phyloP scores from a whole-genome alignment of 2,329 filamentous ascomycete genomes.

The Canariomyces notabilis region DNA sequence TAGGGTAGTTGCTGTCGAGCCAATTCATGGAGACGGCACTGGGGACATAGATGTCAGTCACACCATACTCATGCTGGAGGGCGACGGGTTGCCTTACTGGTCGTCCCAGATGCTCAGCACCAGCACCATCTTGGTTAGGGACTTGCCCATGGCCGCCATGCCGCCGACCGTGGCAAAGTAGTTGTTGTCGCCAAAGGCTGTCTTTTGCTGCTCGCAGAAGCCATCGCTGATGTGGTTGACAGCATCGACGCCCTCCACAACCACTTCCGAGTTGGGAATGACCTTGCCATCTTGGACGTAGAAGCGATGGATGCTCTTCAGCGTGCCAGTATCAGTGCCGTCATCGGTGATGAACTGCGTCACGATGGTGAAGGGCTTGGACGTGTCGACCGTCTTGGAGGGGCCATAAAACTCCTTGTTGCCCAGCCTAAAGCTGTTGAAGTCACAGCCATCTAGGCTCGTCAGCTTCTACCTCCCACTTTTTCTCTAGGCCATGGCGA shows the following conservation, averaged over 20 bases:
- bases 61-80: not conserved
- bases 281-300: conserved; percentile 53
- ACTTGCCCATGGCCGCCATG: conserved; percentile 46
- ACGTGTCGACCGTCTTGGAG: conserved; percentile 48
- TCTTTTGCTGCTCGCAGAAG: conserved; percentile 54
- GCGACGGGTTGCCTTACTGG: conserved; percentile 40
- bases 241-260: conserved; percentile 27
- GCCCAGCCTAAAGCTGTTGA: conserved; percentile 56
- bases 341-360: conserved; percentile 48
- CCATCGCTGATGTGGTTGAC: conserved; percentile 41
- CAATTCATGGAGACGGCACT: conserved; percentile 51
- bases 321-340: conserved; percentile 40
- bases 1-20: conserved; percentile 57
- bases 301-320: conserved; percentile 50
- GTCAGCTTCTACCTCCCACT: not conserved
- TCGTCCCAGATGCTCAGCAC: conserved; percentile 47
- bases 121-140: conserved; percentile 31
- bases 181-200: conserved; percentile 45
- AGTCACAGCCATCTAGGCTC: conserved; percentile 50
- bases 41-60: not conserved
- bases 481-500: not conserved
- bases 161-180: conserved; percentile 48
- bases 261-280: conserved; percentile 39
- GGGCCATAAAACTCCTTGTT: conserved; percentile 51
- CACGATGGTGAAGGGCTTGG: conserved; percentile 50